These are phyloP conservation scores for Zasmidium citrigriseum DNA, from an alignment of 2,329 filamentous ascomycete species.

Conservation along the genomic window DNA sequence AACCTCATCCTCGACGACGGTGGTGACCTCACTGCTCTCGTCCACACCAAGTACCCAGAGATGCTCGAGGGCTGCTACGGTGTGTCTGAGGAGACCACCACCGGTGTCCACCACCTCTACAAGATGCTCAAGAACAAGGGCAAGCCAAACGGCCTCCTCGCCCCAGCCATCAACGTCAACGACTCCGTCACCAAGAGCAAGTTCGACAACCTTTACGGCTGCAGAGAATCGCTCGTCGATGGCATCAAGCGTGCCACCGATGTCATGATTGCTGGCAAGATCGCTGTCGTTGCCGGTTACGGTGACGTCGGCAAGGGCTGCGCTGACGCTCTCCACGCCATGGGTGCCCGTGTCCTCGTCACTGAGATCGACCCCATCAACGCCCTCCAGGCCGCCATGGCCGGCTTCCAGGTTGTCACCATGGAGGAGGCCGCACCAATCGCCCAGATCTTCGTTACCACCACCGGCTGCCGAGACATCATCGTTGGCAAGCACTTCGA, in stretches of 20 bases:
- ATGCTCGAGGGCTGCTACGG: slow-evolving; percentile 98
- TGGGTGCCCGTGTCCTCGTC: slow-evolving; percentile 95
- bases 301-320: slow-evolving; percentile 99
- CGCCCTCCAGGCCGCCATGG: slow-evolving; percentile 96
- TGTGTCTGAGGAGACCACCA: slow-evolving; percentile 99
- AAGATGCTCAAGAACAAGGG: slow-evolving; percentile 84
- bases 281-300: slow-evolving; percentile 95
- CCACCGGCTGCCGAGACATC: slow-evolving; percentile 98
- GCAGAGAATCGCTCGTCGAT: slow-evolving; percentile 97
- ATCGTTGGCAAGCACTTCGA: slow-evolving; percentile 90
- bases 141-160: slow-evolving; percentile 70
- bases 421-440: slow-evolving; percentile 92
- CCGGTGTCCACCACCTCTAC: slow-evolving; percentile 99
- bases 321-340: slow-evolving; percentile 90
- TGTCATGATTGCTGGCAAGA: slow-evolving; percentile 99
- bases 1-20: slow-evolving; percentile 99
- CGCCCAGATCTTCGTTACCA: slow-evolving; percentile 99
- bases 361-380: slow-evolving; percentile 99
- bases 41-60: slow-evolving; percentile 98
- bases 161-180: slow-evolving; percentile 98
- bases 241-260: slow-evolving; percentile 99
- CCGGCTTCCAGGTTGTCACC: slow-evolving; percentile 92
- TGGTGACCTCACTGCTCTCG: slow-evolving; percentile 92
- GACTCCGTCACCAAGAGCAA: slow-evolving; percentile 99
- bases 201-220: slow-evolving; percentile 99